Conservation (phyloP, 768 basidiomycete species). For the Lyophyllum semitale region DNA sequence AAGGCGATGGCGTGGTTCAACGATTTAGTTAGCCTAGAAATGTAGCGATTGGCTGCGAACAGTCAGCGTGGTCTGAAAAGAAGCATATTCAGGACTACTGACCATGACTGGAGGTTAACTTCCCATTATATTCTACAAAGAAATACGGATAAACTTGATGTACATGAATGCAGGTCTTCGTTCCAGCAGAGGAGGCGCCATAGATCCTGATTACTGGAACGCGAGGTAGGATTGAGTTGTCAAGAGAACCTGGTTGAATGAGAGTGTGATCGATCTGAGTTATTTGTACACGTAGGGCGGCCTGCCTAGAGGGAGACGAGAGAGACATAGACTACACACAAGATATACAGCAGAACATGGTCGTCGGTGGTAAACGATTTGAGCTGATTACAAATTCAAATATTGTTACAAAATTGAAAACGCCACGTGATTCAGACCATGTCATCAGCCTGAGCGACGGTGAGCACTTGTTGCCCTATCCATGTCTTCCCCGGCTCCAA, state of each 20-base stretch:
- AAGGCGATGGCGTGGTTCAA: constrained; percentile 87
- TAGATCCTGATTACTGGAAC: constrained; percentile 88
- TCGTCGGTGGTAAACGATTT: neutral
- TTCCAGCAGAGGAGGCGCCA: constrained; percentile 76
- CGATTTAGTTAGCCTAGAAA: constrained; percentile 66
- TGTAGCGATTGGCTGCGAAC: constrained; percentile 71
- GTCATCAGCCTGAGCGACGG: constrained; percentile 18
- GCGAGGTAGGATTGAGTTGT: constrained; percentile 59
- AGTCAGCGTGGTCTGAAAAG: constrained; percentile 3
- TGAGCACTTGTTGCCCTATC: constrained; percentile 75
- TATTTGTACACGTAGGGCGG: constrained; percentile 43
- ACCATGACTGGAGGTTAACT: constrained; percentile 67
- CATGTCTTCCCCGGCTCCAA: constrained; percentile 69
- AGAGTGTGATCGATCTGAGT: constrained; percentile 69
- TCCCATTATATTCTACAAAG: constrained; percentile 79
- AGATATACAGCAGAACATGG: neutral
- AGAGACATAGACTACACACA: neutral
- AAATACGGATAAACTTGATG: constrained; percentile 96
- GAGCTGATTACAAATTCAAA: neutral
- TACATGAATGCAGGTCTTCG: constrained; percentile 84
- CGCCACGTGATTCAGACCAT: neutral
- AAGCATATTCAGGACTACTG: constrained; percentile 14
- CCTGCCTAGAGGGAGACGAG: constrained; percentile 13
- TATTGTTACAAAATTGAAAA: neutral
- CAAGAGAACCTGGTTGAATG: constrained; percentile 59